These are phyloP conservation scores for Naegleria gruberi DNA, from an alignment of 208 protist species.

Conservation along the genomic window DNA sequence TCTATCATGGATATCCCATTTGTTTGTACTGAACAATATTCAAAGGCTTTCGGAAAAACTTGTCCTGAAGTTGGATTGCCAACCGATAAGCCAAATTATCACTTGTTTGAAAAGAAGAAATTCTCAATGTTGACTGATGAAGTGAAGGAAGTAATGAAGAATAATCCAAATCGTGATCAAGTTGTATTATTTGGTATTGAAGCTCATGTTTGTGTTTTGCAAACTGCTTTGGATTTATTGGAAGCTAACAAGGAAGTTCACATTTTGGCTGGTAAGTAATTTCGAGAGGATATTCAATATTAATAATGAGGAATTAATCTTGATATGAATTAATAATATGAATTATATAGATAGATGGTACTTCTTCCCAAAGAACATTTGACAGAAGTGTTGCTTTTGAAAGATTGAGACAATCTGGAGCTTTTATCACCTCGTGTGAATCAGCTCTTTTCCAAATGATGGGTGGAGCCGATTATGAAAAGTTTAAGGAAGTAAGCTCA, in stretches of 20 bases:
- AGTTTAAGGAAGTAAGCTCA: background rate
- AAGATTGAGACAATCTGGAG: conserved; percentile 6
- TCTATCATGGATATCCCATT: conserved; percentile 40
- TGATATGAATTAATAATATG: too few species aligned
- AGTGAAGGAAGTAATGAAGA: conserved; percentile 36
- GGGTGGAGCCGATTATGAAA: background rate
- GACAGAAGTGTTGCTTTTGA: conserved; percentile 18
- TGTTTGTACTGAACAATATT: conserved; percentile 50
- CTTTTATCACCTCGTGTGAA: background rate
- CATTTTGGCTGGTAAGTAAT: too few species aligned
- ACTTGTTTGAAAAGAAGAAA: conserved; percentile 44
- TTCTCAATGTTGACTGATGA: conserved; percentile 48
- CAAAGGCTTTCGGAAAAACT: conserved; percentile 26
- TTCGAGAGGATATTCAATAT: too few species aligned
- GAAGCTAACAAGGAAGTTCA: conserved; percentile 42
- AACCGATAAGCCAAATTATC: background rate
- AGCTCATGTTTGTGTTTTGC: conserved; percentile 58
- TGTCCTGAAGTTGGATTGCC: background rate
- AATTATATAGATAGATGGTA: too few species aligned
- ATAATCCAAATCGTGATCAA: conserved; percentile 21
- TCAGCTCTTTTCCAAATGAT: background rate
- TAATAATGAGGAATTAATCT: too few species aligned
- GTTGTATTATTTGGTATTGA: conserved; percentile 60
- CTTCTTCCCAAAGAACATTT: background rate
- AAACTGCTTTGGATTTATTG: conserved; percentile 54